phyloP scores from a whole-genome alignment of 1,284 basidiomycete species.

The Ceratobasidium papillatum region DNA sequence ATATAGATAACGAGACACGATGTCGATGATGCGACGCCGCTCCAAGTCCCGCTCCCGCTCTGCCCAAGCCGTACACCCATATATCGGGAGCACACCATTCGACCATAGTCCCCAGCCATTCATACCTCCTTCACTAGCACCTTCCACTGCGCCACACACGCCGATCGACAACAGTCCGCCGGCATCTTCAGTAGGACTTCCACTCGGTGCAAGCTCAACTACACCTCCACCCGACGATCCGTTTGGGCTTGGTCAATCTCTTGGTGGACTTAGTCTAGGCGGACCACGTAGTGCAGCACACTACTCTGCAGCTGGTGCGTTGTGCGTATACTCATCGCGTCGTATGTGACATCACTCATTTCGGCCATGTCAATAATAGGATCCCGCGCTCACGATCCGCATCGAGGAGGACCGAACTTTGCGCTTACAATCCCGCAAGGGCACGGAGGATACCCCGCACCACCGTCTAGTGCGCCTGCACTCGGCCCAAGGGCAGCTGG shows the following conservation, averaged over 20 bases:
- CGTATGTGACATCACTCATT: neutral
- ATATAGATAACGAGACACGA: neutral
- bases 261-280: slow-evolving; percentile 21
- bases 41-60: slow-evolving; percentile 27
- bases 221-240: slow-evolving; percentile 39
- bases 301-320: slow-evolving; percentile 40
- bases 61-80: slow-evolving; percentile 18
- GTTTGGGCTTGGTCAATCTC: slow-evolving; percentile 18
- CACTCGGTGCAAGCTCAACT: slow-evolving; percentile 33
- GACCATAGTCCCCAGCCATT: slow-evolving; percentile 35
- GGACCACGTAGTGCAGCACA: slow-evolving; percentile 31
- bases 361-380: neutral
- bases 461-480: slow-evolving; percentile 35
- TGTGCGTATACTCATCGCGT: neutral
- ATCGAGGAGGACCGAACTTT: slow-evolving; percentile 4
- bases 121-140: slow-evolving; percentile 33
- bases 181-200: slow-evolving; percentile 34
- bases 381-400: neutral
- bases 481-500: slow-evolving; percentile 27
- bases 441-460: slow-evolving; percentile 10
- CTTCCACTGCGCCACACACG: slow-evolving; percentile 21
- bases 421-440: slow-evolving; percentile 4
- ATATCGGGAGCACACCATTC: slow-evolving; percentile 32
- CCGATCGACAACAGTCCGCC: slow-evolving; percentile 19
- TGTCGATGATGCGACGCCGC: slow-evolving; percentile 23